phyloP scores from a whole-genome alignment of 768 basidiomycete species.

The Naganishia vishniacii region DNA sequence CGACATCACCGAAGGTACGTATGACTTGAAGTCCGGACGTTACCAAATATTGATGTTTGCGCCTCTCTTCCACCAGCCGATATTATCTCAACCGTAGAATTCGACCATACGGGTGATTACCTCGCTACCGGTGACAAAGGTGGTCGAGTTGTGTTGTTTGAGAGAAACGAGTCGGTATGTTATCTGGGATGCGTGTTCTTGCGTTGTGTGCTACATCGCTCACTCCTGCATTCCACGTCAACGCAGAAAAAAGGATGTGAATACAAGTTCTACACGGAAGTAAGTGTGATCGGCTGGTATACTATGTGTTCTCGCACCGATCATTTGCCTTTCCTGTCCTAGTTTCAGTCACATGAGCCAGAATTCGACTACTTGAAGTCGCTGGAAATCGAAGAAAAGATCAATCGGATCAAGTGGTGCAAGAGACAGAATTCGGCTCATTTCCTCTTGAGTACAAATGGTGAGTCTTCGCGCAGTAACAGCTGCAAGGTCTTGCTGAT shows the following conservation, averaged over 20 bases:
- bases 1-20: conserved; percentile 94
- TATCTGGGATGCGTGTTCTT: neutral
- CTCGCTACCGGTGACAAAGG: conserved; percentile 99
- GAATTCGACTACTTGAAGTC: conserved; percentile 99
- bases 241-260: conserved; percentile 97
- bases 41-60: neutral
- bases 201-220: conserved; percentile 23
- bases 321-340: neutral
- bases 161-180: conserved; percentile 91
- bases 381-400: conserved; percentile 99
- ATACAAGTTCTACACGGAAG: conserved; percentile 99
- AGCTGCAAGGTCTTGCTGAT: too few relatives aligned
- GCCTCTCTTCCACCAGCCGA: conserved; percentile 60
- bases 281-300: conserved; percentile 26
- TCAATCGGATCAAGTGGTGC: conserved; percentile 99
- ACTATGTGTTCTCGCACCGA: too few relatives aligned
- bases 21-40: too few relatives aligned
- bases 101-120: conserved; percentile 98
- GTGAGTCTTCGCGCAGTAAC: conserved; percentile 58
- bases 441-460: conserved; percentile 94
- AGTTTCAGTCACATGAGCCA: conserved; percentile 96
- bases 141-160: conserved; percentile 95
- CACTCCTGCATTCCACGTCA: conserved; percentile 36
- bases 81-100: conserved; percentile 99
- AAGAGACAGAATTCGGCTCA: conserved; percentile 95